A percentile compares a stretch with the other conserved stretches of the same genome.
phyloP scores from a whole-genome alignment of 2,329 filamentous ascomycete species.

The Exophiala alcalophila region DNA sequence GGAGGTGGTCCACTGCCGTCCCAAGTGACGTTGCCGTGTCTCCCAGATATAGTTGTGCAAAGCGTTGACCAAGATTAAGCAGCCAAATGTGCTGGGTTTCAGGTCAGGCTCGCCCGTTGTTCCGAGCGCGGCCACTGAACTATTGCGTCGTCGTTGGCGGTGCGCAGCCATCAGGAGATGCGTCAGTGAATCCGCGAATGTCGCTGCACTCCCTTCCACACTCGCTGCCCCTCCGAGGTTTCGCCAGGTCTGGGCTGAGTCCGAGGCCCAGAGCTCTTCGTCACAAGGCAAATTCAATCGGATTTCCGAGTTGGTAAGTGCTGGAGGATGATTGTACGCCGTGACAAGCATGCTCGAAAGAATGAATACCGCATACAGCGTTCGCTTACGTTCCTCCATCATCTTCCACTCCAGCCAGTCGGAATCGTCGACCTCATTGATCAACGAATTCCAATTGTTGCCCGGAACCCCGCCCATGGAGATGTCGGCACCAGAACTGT shows the following conservation, averaged over 20 bases:
- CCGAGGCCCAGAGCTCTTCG: conserved; percentile 83
- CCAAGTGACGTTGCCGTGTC: conserved; percentile 83
- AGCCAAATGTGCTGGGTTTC: conserved; percentile 85
- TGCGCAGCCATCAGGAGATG: conserved; percentile 77
- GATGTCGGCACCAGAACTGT: conserved; percentile 38
- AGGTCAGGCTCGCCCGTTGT: conserved; percentile 58
- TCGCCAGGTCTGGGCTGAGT: conserved; percentile 77
- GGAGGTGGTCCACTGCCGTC: conserved; percentile 82
- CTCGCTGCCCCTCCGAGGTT: conserved; percentile 69
- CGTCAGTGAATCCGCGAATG: conserved; percentile 79
- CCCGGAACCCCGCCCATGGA: conserved; percentile 46
- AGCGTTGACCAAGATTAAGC: conserved; percentile 86
- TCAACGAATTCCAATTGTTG: conserved; percentile 38
- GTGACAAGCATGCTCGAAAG: conserved; percentile 87
- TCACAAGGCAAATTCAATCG: conserved; percentile 85
- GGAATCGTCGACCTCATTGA: conserved; percentile 53
- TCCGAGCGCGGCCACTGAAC: conserved; percentile 29
- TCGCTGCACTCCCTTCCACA: conserved; percentile 67
- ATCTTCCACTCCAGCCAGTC: conserved; percentile 89
- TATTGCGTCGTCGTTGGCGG: conserved; percentile 44
- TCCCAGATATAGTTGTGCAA: conserved; percentile 99
- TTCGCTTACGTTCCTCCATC: conserved; percentile 86
- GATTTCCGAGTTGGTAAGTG: conserved; percentile 91
- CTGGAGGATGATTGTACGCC: conserved; percentile 88
- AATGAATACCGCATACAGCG: conserved; percentile 85